A percentile compares a stretch with the other conserved stretches of the same genome.
These are phyloP conservation scores for Mangifera indica DNA, from an alignment of 345 rosid genomes.

Conservation along the genomic window DNA sequence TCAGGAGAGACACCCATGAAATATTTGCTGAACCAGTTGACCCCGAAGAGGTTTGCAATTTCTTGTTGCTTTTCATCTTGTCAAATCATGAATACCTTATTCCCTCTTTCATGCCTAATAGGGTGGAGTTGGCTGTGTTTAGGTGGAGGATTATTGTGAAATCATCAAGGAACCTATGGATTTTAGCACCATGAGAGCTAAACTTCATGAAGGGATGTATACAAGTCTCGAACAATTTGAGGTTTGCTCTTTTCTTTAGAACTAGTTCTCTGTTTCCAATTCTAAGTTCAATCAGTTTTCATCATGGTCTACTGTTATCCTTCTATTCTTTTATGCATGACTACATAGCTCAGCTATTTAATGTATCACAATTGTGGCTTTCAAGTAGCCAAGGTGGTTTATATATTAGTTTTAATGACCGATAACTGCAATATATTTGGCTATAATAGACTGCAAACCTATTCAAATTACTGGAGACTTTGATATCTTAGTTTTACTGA, in stretches of 20 bases:
- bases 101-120: slow-evolving; percentile 5
- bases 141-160: slow-evolving; percentile 64
- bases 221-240: slow-evolving; percentile 55
- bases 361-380: neutral
- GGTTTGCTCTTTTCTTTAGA: slow-evolving; percentile 38
- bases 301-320: neutral
- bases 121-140: slow-evolving; percentile 17
- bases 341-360: neutral
- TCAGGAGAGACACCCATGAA: slow-evolving; percentile 62
- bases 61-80: slow-evolving; percentile 1
- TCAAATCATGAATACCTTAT: slow-evolving; percentile 7
- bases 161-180: slow-evolving; percentile 72
- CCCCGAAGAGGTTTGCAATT: slow-evolving; percentile 45
- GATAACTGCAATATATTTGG: neutral
- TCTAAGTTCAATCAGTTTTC: neutral
- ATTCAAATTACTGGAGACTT: neutral
- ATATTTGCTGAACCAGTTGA: slow-evolving; percentile 68
- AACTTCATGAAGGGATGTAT: slow-evolving; percentile 82
- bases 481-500: slow-evolving; percentile 8
- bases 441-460: neutral
- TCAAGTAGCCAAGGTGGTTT: neutral
- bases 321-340: neutral
- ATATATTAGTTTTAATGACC: neutral
- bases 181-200: slow-evolving; percentile 82
- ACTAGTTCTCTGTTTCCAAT: neutral